Conservation (phyloP, 495 filamentous ascomycete species). For the Podospora tetraspora region DNA sequence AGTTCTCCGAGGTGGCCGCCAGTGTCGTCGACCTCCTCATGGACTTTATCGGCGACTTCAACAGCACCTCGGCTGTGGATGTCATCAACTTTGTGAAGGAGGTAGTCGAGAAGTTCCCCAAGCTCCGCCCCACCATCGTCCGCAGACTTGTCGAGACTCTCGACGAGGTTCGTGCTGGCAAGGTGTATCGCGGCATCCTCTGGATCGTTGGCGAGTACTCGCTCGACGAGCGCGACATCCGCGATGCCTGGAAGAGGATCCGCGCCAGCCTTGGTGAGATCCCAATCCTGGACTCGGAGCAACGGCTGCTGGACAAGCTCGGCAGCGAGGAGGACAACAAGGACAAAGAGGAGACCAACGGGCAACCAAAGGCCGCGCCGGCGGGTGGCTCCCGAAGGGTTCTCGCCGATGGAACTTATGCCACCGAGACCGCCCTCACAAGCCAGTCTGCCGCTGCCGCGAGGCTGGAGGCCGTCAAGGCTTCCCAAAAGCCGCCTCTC, state of each 20-base stretch:
- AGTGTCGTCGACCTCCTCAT: conserved; percentile 97
- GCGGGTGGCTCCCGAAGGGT: conserved; percentile 85
- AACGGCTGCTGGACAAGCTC: conserved; percentile 71
- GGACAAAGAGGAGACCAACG: conserved; percentile 68
- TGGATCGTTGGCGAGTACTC: conserved; percentile 99
- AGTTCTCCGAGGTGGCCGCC: conserved; percentile 95
- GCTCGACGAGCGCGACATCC: conserved; percentile 85
- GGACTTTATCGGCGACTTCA: conserved; percentile 99
- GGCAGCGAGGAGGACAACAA: conserved; percentile 50
- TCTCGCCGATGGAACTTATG: conserved; percentile 93
- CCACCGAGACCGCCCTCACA: conserved; percentile 92
- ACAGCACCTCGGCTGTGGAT: conserved; percentile 92
- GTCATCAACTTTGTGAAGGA: conserved; percentile 99
- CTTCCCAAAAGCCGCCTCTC: conserved; percentile 92
- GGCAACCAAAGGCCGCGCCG: conserved; percentile 64
- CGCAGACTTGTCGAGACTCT: conserved; percentile 84
- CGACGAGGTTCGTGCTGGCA: conserved; percentile 90
- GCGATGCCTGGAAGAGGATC: conserved; percentile 95
- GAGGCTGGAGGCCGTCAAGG: conserved; percentile 92
- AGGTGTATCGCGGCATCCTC: conserved; percentile 91
- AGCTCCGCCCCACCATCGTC: conserved; percentile 79
- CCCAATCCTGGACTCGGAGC: conserved; percentile 92
- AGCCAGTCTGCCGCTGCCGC: conserved; percentile 85
- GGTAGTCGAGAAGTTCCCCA: conserved; percentile 96
- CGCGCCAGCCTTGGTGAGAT: conserved; percentile 93